Conservation (phyloP, 345 rosid genomes). For the Anacardium occidentale region DNA sequence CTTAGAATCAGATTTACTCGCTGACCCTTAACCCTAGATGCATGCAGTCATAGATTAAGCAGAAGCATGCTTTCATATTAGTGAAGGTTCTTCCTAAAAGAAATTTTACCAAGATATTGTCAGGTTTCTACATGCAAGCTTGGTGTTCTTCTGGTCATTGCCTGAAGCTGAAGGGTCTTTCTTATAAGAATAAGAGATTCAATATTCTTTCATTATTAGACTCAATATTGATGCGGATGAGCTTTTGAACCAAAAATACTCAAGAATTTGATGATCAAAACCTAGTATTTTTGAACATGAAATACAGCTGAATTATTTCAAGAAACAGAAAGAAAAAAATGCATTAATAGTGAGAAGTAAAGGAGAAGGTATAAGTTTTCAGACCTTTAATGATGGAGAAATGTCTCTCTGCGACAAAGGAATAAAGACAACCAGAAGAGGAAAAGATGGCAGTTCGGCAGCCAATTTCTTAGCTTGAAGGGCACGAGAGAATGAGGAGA, state of each 20-base stretch:
- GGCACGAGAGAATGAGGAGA: slow-evolving; percentile 43
- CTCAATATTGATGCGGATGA: too few relatives aligned
- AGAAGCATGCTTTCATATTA: not conserved
- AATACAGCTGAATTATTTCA: not conserved
- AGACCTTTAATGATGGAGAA: slow-evolving; percentile 40
- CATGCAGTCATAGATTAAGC: not conserved
- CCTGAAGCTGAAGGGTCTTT: not conserved
- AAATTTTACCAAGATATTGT: not conserved
- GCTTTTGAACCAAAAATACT: not conserved
- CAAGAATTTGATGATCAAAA: not conserved
- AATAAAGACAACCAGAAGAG: slow-evolving; percentile 39
- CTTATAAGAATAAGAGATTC: too few relatives aligned
- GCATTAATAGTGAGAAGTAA: slow-evolving; percentile 4
- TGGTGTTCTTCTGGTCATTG: not conserved
- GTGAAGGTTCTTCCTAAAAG: not conserved
- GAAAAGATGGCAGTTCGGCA: slow-evolving; percentile 28
- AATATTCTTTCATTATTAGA: too few relatives aligned
- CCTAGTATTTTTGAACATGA: too few relatives aligned
- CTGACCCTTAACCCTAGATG: not conserved
- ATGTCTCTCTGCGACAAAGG: slow-evolving; percentile 36
- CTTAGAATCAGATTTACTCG: not conserved
- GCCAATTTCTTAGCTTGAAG: slow-evolving; percentile 57
- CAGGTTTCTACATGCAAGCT: slow-evolving; percentile 1
- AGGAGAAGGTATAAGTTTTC: slow-evolving; percentile 23
- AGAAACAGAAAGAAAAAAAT: slow-evolving; percentile 20